Conservation (phyloP, 192 early-diverging fungal genomes). For the Backusella westeae region DNA sequence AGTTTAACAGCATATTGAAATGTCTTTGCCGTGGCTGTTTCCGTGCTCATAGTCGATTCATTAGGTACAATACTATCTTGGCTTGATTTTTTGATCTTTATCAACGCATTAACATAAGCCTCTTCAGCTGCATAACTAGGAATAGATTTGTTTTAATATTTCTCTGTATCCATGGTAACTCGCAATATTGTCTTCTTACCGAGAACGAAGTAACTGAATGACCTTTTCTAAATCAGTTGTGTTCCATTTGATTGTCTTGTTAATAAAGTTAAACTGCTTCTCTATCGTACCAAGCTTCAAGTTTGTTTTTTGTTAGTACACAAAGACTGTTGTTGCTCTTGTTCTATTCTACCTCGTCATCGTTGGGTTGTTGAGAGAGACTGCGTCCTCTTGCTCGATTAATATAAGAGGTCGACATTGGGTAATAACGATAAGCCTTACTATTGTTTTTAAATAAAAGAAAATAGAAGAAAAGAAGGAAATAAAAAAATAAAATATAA, state of each 20-base stretch:
- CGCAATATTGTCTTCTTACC: slow-evolving; percentile 1
- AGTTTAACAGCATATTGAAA: slow-evolving; percentile 9
- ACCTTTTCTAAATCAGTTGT: slow-evolving; percentile 25
- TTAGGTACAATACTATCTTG: background rate
- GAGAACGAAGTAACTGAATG: slow-evolving; percentile 19
- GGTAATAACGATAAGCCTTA: background rate
- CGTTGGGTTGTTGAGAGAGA: slow-evolving; percentile 1
- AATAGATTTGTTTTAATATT: background rate
- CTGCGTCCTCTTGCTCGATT: slow-evolving; percentile 7
- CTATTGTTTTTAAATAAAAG: too few species aligned
- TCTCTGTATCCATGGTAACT: background rate
- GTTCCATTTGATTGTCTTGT: slow-evolving; percentile 27
- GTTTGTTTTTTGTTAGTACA: background rate
- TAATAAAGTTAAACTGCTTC: slow-evolving; percentile 22
- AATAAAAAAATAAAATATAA: background rate
- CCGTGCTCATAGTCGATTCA: background rate
- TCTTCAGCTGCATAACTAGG: slow-evolving; percentile 23
- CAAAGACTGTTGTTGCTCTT: background rate
- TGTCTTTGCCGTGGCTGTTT: slow-evolving; percentile 4
- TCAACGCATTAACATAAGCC: slow-evolving; percentile 11
- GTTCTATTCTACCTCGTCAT: slow-evolving; percentile 9
- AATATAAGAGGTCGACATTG: background rate
- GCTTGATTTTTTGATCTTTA: slow-evolving; percentile 9
- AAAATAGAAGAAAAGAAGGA: background rate
- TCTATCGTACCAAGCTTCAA: slow-evolving; percentile 25